Evolutionary conservation across 2,329 filamentous ascomycete genomes (phyloP).

Genomic region (Pseudocercospora fuligena): DNA sequence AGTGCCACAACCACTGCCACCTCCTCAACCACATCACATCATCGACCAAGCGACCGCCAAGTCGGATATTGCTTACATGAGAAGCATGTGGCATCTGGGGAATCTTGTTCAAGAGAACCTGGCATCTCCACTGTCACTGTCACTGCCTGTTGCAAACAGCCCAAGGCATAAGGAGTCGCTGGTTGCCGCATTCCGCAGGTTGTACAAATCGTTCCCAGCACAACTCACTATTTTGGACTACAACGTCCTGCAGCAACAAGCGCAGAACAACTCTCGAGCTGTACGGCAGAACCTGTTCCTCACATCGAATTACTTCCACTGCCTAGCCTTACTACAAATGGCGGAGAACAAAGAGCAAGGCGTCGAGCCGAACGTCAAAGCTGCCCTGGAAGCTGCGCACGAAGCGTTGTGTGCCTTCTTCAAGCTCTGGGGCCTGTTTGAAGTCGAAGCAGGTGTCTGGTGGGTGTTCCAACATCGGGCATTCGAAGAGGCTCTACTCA

Average conservation of each 20-base stretch:
- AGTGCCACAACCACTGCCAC: constrained; percentile 39
- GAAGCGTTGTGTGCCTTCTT: constrained; percentile 77
- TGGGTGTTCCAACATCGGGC: constrained; percentile 84
- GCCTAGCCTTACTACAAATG: constrained; percentile 77
- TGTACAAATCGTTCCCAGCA: constrained; percentile 74
- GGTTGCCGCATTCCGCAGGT: constrained; percentile 69
- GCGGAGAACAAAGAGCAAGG: constrained; percentile 65
- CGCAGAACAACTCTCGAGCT: constrained; percentile 65
- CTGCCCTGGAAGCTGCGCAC: constrained; percentile 74
- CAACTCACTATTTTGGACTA: constrained; percentile 72
- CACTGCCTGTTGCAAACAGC: constrained; percentile 72
- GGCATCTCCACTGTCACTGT: constrained; percentile 74
- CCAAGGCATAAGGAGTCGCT: constrained; percentile 71
- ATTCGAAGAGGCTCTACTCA: constrained; percentile 68
- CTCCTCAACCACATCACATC: constrained; percentile 41
- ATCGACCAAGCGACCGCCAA: constrained; percentile 40
- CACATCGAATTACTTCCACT: constrained; percentile 82
- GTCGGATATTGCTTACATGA: constrained; percentile 61
- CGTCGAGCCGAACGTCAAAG: constrained; percentile 63
- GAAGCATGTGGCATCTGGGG: constrained; percentile 77
- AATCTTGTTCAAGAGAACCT: constrained; percentile 79
- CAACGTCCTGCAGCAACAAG: constrained; percentile 62
- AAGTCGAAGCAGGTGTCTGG: constrained; percentile 76
- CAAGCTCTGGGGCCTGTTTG: constrained; percentile 70
- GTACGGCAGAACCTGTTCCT: constrained; percentile 77